Evolutionary conservation across 306 rosid species (phyloP).

Genomic region (Lupinus albus): DNA sequence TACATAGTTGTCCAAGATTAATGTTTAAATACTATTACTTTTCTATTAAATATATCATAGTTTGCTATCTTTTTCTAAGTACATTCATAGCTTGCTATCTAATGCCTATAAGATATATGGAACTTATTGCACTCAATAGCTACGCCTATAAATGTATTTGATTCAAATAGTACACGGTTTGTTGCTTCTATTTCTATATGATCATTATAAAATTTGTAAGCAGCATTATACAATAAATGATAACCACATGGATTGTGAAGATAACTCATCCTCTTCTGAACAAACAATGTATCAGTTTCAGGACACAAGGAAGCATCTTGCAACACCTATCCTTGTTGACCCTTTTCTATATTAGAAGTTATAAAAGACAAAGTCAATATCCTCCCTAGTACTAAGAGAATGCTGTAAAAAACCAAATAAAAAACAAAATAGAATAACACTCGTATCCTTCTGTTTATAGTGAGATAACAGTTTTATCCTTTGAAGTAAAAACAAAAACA

Average conservation of each 20-base stretch:
- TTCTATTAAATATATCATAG: too few relatives aligned
- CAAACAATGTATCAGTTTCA: not conserved
- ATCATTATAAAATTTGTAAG: slow-evolving; percentile 7
- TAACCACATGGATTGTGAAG: not conserved
- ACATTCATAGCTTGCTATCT: not conserved
- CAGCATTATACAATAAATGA: slow-evolving; percentile 9
- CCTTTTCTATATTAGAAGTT: not conserved
- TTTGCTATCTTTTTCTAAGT: too few relatives aligned
- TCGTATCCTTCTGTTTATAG: too few relatives aligned
- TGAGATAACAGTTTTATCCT: too few relatives aligned
- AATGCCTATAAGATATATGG: not conserved
- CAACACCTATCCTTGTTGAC: not conserved
- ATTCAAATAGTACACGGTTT: not conserved
- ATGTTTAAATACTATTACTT: too few relatives aligned
- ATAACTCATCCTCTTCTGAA: too few relatives aligned
- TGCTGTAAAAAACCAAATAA: too few relatives aligned
- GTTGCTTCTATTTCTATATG: slow-evolving; percentile 14
- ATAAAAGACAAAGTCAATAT: slow-evolving; percentile 22
- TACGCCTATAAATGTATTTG: not conserved
- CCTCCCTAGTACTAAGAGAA: too few relatives aligned
- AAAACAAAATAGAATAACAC: too few relatives aligned
- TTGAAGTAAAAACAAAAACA: too few relatives aligned
- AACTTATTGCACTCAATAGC: not conserved
- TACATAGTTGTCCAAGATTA: too few relatives aligned
- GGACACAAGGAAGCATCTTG: not conserved